Percentiles rank a stretch among this genome's conserved stretches.
phyloP scores from a whole-genome alignment of 1,139 yeast species.

The Suhomyces chickasaworum region DNA sequence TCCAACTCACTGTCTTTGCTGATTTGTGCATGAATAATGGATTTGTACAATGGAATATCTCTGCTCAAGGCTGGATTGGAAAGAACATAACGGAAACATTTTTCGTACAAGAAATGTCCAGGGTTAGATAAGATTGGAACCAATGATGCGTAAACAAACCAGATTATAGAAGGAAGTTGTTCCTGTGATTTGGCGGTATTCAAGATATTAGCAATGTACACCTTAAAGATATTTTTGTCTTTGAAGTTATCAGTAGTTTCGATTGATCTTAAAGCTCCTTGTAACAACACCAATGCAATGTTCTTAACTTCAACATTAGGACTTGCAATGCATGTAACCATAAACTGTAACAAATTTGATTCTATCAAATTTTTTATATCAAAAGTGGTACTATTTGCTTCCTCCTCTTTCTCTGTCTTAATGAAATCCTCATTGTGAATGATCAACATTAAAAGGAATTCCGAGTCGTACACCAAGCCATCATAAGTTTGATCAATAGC shows the following conservation, averaged over 20 bases:
- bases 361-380: conserved; percentile 63
- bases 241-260: conserved; percentile 46
- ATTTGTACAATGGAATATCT: conserved; percentile 67
- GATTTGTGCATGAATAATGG: conserved; percentile 40
- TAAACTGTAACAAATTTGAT: conserved; percentile 57
- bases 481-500: conserved; percentile 21
- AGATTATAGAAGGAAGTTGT: conserved; percentile 30
- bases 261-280: conserved; percentile 42
- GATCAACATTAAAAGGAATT: conserved; percentile 57
- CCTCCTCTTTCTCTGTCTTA: conserved; percentile 25
- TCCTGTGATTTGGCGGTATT: conserved; percentile 38
- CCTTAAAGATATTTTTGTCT: conserved; percentile 58
- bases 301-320: conserved; percentile 16
- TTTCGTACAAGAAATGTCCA: conserved; percentile 72
- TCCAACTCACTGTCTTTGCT: conserved; percentile 34
- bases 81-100: conserved; percentile 60
- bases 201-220: conserved; percentile 63
- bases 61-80: conserved; percentile 56
- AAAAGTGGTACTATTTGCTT: conserved; percentile 23
- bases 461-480: conserved; percentile 55
- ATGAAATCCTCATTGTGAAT: conserved; percentile 66
- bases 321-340: conserved; percentile 50
- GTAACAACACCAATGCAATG: conserved; percentile 41
- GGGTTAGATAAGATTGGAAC: conserved; percentile 64
- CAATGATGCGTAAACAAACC: conserved; percentile 50